phyloP scores from a whole-genome alignment of 2,329 filamentous ascomycete genomes.

The Nakataea oryzae region DNA sequence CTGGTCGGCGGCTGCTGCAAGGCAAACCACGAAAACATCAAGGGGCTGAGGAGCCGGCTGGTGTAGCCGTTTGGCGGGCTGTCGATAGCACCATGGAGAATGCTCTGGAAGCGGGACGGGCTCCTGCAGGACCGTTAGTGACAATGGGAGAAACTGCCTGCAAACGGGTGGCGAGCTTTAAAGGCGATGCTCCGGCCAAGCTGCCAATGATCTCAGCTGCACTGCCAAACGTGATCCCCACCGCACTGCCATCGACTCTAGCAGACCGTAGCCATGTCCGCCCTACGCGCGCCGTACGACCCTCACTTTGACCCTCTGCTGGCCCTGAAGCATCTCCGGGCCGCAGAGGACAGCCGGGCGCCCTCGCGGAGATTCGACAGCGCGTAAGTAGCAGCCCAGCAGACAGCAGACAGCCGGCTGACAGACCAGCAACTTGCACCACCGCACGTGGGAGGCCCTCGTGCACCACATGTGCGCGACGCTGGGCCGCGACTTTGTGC shows the following conservation, averaged over 20 bases:
- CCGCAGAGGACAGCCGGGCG: not conserved
- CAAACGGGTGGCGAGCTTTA: no score
- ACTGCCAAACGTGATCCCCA: not conserved
- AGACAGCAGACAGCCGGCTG: no score
- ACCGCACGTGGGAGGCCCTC: not conserved
- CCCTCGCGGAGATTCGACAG: not conserved
- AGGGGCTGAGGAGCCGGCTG: not conserved
- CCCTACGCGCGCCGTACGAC: not conserved
- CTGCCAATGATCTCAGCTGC: not conserved
- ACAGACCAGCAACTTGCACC: not conserved
- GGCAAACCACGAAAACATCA: slow-evolving; percentile 1
- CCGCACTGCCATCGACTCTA: not conserved
- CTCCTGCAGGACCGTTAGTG: no score
- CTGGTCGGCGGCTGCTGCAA: slow-evolving; percentile 45
- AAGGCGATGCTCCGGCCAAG: no score
- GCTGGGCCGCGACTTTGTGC: not conserved
- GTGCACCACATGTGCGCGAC: not conserved
- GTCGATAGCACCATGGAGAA: no score
- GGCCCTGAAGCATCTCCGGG: not conserved
- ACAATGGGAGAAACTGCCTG: no score
- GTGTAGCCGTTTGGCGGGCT: not conserved
- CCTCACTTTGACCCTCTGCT: not conserved
- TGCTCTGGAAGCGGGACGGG: no score
- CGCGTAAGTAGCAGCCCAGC: no score
- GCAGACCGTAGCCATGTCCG: not conserved